phyloP scores from a whole-genome alignment of 2,329 filamentous ascomycete genomes.

The Beauveria sp. region DNA sequence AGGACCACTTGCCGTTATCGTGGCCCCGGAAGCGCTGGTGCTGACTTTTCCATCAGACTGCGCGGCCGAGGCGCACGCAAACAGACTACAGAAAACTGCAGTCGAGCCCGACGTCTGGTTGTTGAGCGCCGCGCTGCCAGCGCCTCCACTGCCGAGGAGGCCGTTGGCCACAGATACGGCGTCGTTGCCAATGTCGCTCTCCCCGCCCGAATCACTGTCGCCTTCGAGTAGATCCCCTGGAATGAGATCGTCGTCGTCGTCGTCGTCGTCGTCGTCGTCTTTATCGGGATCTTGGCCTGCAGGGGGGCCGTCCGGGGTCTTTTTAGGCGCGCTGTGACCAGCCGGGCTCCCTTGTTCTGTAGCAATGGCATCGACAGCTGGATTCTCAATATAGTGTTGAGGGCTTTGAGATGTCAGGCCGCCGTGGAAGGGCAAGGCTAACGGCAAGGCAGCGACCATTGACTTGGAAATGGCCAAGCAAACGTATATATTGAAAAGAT shows the following conservation, averaged over 20 bases:
- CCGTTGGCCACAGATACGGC: conserved; percentile 3
- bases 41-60: neutral
- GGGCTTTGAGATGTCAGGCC: neutral
- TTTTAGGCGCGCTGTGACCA: neutral
- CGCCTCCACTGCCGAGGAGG: neutral
- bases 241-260: neutral
- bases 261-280: neutral
- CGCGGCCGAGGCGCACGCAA: neutral
- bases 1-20: neutral
- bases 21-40: neutral
- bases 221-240: neutral
- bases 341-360: too few relatives aligned
- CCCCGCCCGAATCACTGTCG: conserved; percentile 1
- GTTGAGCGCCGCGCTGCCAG: neutral
- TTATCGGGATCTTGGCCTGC: neutral
- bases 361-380: too few relatives aligned
- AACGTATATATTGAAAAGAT: neutral
- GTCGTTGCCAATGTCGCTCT: neutral
- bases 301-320: neutral
- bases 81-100: neutral
- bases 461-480: neutral
- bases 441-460: neutral
- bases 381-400: neutral
- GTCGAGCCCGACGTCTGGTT: conserved; percentile 1
- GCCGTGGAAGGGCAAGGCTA: neutral